Percentiles rank a stretch among this genome's conserved stretches.
Conservation (phyloP, 768 basidiomycete species). For the Solioccasus polychromus region DNA sequence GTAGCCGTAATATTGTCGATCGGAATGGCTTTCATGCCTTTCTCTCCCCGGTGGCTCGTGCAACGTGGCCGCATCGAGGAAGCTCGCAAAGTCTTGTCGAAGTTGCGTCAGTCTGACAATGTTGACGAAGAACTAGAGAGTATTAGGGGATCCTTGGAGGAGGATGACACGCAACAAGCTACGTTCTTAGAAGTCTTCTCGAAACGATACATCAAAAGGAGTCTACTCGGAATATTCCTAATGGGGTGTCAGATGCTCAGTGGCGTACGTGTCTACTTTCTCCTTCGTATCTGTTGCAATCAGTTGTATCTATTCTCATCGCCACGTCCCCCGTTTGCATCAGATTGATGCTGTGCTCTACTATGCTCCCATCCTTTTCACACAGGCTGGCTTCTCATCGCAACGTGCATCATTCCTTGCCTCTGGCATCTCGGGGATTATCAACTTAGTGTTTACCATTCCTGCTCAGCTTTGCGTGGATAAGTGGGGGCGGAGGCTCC, state of each 20-base stretch:
- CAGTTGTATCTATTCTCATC: neutral
- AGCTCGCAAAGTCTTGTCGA: constrained; percentile 30
- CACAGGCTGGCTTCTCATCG: constrained; percentile 48
- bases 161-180: constrained; percentile 16
- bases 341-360: constrained; percentile 31
- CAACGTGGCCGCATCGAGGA: constrained; percentile 31
- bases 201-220: constrained; percentile 31
- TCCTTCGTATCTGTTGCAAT: neutral
- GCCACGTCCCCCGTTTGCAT: neutral
- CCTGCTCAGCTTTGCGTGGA: constrained; percentile 39
- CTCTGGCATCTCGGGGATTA: constrained; percentile 47
- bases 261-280: constrained; percentile 16
- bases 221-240: constrained; percentile 40
- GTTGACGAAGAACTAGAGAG: constrained; percentile 21
- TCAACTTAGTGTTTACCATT: constrained; percentile 40
- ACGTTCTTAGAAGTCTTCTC: constrained; percentile 29
- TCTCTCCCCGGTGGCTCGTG: constrained; percentile 29
- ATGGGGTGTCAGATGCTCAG: constrained; percentile 43
- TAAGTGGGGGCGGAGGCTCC: constrained; percentile 34
- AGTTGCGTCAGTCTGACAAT: constrained; percentile 9
- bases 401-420: constrained; percentile 49
- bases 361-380: constrained; percentile 48
- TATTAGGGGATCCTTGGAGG: constrained; percentile 23
- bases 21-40: constrained; percentile 24
- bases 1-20: constrained; percentile 14